Conservation (phyloP, 208 protist genomes). For the Acanthamoeba lenticulata region DNA sequence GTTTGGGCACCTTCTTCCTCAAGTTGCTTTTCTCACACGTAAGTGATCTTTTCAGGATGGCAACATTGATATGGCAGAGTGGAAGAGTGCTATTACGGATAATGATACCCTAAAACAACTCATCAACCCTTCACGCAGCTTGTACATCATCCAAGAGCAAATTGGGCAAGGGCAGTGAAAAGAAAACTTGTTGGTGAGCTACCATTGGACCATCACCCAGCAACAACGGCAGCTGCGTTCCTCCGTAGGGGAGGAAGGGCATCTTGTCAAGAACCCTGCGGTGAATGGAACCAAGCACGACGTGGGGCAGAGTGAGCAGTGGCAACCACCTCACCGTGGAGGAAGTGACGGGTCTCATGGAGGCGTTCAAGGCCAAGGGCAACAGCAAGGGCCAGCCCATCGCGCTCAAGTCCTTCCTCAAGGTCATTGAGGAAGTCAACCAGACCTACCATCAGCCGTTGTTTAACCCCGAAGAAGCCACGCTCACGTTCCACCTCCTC, state of each 20-base stretch:
- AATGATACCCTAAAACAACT: neutral
- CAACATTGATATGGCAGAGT: slow-evolving; percentile 40
- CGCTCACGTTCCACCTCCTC: slow-evolving; percentile 11
- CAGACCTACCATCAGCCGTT: slow-evolving; percentile 16
- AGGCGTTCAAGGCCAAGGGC: slow-evolving; percentile 45
- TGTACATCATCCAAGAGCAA: slow-evolving; percentile 6
- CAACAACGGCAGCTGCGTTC: no score
- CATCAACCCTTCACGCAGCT: slow-evolving; percentile 13
- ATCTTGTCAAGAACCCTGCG: no score
- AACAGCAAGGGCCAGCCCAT: slow-evolving; percentile 16
- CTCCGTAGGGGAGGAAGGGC: no score
- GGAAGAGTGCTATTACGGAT: neutral
- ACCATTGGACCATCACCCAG: no score
- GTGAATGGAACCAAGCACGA: no score
- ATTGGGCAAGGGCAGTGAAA: no score
- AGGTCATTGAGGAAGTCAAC: slow-evolving; percentile 50
- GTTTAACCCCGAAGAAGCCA: slow-evolving; percentile 7
- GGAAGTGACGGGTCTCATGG: neutral
- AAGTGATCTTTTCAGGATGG: neutral
- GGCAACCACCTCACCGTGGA: no score
- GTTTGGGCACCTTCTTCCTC: neutral
- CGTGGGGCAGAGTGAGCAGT: no score
- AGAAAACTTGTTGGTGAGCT: no score
- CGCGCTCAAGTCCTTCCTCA: slow-evolving; percentile 30
- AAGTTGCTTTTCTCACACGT: no score